Percentiles rank a stretch among this genome's conserved stretches.
Conservation (phyloP, 805 yeast genomes). For the Wickerhamiella kazuoi region DNA sequence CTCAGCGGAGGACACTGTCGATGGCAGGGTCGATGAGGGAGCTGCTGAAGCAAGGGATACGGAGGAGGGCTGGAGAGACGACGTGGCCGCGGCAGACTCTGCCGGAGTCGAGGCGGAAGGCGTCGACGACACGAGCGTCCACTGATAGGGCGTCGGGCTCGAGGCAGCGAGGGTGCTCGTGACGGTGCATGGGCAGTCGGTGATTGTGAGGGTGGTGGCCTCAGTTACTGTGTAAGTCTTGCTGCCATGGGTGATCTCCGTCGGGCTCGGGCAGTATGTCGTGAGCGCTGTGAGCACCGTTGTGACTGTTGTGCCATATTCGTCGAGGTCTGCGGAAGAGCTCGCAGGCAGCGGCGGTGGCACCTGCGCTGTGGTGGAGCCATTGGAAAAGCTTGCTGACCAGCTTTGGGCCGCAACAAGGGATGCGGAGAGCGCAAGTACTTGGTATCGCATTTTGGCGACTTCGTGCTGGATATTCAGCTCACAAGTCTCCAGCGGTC, state of each 20-base stretch:
- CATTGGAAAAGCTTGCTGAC: not conserved
- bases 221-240: slow-evolving; percentile 32
- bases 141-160: no score
- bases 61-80: no score
- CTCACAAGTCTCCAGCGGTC: no score
- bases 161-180: slow-evolving; percentile 3
- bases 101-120: no score
- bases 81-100: no score
- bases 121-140: no score
- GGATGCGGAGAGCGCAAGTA: no score
- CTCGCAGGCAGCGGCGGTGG: not conserved
- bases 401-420: not conserved
- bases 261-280: slow-evolving; percentile 64
- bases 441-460: no score
- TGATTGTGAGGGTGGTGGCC: slow-evolving; percentile 70
- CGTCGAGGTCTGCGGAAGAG: not conserved
- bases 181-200: slow-evolving; percentile 68
- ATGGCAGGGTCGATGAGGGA: no score
- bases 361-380: not conserved
- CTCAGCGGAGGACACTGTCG: no score
- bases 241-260: slow-evolving; percentile 37
- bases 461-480: no score
- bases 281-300: slow-evolving; percentile 28
- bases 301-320: slow-evolving; percentile 3
- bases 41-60: no score